Evolutionary conservation across 202 grass and related monocot genomes (phyloP).

Genomic region (Zoysia matrella): DNA sequence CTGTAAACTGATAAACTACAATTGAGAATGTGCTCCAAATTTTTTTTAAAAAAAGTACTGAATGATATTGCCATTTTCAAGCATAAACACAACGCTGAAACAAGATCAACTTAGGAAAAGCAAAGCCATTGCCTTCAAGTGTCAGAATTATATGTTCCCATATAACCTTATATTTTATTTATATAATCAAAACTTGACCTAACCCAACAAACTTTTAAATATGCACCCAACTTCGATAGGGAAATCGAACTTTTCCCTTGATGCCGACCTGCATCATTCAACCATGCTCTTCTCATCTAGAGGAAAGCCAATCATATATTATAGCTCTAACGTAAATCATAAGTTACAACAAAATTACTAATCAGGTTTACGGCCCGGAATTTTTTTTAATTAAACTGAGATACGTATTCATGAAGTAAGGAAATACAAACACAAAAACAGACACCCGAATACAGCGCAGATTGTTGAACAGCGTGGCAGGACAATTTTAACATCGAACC

Average conservation of each 20-base stretch:
- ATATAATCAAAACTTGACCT: slow-evolving; percentile 37
- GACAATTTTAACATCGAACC: slow-evolving; percentile 6
- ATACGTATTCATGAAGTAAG: no score
- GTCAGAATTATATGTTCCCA: not conserved
- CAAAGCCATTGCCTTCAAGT: slow-evolving; percentile 11
- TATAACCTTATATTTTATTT: slow-evolving; percentile 9
- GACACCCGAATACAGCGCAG: no score
- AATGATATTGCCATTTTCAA: slow-evolving; percentile 2
- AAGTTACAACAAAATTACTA: not conserved
- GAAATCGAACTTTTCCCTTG: slow-evolving; percentile 37
- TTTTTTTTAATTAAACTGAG: no score
- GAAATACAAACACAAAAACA: no score
- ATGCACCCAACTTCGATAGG: slow-evolving; percentile 32
- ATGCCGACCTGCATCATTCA: slow-evolving; percentile 9
- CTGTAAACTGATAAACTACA: not conserved
- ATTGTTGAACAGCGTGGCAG: not conserved
- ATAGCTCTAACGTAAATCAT: slow-evolving; percentile 4
- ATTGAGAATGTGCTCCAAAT: not conserved
- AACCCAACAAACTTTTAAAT: slow-evolving; percentile 41
- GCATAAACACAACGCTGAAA: not conserved
- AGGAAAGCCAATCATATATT: slow-evolving; percentile 1
- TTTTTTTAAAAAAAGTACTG: no score
- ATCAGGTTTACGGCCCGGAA: not conserved
- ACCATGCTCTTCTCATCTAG: not conserved
- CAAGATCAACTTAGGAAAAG: not conserved